Percentiles rank a stretch among this genome's conserved stretches.
Evolutionary conservation across 345 rosid species (phyloP).

Genomic region (Eucalyptus sp.): DNA sequence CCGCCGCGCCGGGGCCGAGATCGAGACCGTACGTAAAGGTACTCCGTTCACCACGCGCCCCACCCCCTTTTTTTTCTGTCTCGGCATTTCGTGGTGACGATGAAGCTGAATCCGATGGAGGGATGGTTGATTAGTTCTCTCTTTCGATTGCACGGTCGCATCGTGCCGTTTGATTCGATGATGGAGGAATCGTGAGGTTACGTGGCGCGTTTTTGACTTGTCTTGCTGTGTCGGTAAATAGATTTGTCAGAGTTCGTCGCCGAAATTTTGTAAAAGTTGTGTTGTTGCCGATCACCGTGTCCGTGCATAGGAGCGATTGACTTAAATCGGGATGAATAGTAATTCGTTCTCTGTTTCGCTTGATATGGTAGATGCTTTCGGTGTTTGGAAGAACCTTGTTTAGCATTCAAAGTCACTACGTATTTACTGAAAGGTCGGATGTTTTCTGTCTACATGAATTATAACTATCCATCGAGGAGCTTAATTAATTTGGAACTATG

Average conservation of each 20-base stretch:
- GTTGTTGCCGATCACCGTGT: neutral
- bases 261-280: neutral
- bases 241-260: neutral
- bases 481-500: neutral
- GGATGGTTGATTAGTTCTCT: neutral
- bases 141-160: neutral
- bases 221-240: neutral
- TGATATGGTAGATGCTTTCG: neutral
- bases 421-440: neutral
- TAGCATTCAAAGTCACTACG: neutral
- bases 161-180: neutral
- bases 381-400: neutral
- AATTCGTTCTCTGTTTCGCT: neutral
- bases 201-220: neutral
- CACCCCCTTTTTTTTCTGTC: neutral
- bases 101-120: neutral
- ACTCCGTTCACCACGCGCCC: neutral
- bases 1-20: constrained; percentile 71
- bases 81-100: neutral
- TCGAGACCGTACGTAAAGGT: constrained; percentile 63
- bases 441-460: neutral
- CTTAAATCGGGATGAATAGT: neutral
- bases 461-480: neutral
- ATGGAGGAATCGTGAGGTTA: neutral
- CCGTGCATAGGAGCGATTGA: neutral